Percentiles rank a stretch among this genome's conserved stretches.
Conservation (phyloP, 768 basidiomycete species). For the Postia placenta region DNA sequence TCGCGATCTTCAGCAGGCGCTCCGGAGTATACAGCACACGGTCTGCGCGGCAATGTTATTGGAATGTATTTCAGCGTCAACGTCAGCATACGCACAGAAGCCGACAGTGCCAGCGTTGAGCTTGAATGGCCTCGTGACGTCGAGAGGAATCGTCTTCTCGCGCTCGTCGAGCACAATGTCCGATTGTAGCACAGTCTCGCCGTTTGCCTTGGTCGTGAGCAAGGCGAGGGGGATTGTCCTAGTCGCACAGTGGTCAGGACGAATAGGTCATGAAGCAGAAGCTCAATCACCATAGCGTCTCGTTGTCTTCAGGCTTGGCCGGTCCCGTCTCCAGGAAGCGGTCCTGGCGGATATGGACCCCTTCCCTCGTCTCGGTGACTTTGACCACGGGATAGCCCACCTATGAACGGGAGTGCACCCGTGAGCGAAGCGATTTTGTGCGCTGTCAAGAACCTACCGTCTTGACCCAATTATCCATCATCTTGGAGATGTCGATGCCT, state of each 20-base stretch:
- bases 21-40: constrained; percentile 85
- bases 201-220: constrained; percentile 50
- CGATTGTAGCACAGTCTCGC: constrained; percentile 54
- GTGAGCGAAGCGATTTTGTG: no score
- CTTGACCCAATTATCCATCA: constrained; percentile 92
- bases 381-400: constrained; percentile 87
- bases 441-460: no score
- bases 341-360: constrained; percentile 81
- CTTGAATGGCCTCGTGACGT: constrained; percentile 77
- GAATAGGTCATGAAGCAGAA: no score
- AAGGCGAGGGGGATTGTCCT: constrained; percentile 80
- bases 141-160: constrained; percentile 65
- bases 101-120: constrained; percentile 86
- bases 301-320: constrained; percentile 74
- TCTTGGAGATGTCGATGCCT: constrained; percentile 62
- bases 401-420: constrained; percentile 19
- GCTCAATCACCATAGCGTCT: constrained; percentile 90
- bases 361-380: constrained; percentile 68
- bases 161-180: constrained; percentile 60
- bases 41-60: no score
- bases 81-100: constrained; percentile 84
- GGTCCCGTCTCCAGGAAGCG: constrained; percentile 86
- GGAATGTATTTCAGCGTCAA: no score
- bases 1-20: constrained; percentile 69
- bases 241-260: no score